Evolutionary conservation across 768 basidiomycete species (phyloP).

Genomic region (Auricularia sp.): DNA sequence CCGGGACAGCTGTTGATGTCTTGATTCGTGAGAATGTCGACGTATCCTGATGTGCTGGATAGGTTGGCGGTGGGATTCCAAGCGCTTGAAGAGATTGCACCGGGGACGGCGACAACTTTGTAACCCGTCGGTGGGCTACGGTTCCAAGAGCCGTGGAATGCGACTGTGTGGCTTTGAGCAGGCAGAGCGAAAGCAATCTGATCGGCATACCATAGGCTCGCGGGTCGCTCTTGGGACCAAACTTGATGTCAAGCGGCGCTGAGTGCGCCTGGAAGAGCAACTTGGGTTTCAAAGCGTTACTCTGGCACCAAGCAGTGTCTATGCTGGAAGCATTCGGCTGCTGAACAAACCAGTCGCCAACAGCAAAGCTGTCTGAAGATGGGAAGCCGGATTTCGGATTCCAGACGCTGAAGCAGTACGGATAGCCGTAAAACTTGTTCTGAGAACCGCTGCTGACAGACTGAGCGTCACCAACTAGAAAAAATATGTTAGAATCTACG

Average conservation of each 20-base stretch:
- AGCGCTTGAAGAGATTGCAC: background rate
- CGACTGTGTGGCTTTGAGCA: background rate
- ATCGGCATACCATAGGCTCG: background rate
- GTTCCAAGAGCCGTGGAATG: slow-evolving; percentile 1
- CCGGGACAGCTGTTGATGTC: background rate
- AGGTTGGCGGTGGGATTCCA: background rate
- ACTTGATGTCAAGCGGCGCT: slow-evolving; percentile 1
- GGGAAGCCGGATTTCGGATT: background rate
- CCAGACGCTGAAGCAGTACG: background rate
- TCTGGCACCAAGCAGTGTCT: background rate
- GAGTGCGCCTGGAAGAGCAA: background rate
- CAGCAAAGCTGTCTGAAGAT: background rate
- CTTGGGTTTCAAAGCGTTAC: background rate
- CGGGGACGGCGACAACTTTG: background rate
- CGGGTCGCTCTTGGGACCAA: background rate
- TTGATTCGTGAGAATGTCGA: background rate
- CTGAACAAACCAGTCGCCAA: slow-evolving; percentile 2
- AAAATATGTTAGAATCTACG: background rate
- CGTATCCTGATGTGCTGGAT: background rate
- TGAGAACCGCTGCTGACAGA: background rate
- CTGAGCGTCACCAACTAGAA: background rate
- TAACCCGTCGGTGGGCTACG: background rate
- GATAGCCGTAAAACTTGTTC: slow-evolving; percentile 1
- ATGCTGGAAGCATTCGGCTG: background rate
- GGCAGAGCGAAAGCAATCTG: background rate